These are phyloP conservation scores for Chaetomium sp. DNA, from an alignment of 2,329 filamentous ascomycete species.

Conservation along the genomic window DNA sequence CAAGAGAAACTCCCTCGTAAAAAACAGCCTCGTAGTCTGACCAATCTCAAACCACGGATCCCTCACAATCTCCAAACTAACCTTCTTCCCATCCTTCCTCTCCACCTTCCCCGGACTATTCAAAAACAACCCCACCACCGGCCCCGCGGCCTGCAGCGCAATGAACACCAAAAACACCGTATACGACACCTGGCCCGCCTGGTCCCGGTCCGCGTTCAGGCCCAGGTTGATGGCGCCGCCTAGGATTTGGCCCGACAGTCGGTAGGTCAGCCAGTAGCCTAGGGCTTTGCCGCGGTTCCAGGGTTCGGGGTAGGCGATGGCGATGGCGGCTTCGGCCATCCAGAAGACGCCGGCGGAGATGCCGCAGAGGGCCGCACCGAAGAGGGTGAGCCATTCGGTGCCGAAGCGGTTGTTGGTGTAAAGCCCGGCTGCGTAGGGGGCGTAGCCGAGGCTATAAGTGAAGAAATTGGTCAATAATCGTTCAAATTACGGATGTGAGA, in stretches of 20 bases:
- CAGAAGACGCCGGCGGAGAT: slow-evolving; percentile 1
- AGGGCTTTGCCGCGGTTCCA: slow-evolving; percentile 1
- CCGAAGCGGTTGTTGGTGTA: slow-evolving; percentile 3
- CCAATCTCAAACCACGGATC: not conserved
- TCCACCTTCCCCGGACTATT: not conserved
- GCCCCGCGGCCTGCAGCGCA: not conserved
- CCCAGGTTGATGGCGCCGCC: slow-evolving; percentile 1
- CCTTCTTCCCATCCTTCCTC: not conserved
- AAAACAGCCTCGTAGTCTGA: not conserved
- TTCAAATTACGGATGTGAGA: not conserved
- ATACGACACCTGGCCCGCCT: slow-evolving; percentile 2
- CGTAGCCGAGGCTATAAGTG: not conserved
- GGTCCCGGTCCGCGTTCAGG: not conserved
- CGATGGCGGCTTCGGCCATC: not conserved
- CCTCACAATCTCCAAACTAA: not conserved
- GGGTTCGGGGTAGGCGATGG: not conserved
- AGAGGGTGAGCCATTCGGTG: not conserved
- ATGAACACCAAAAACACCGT: not conserved
- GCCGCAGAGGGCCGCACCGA: slow-evolving; percentile 1
- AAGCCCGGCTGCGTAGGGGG: not conserved
- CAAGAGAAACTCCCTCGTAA: not conserved
- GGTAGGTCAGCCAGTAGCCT: slow-evolving; percentile 3
- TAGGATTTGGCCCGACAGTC: not conserved
- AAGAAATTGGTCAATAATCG: not conserved
- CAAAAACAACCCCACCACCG: not conserved